phyloP scores from a whole-genome alignment of 2,329 filamentous ascomycete genomes.

The Talaromyces sp. region DNA sequence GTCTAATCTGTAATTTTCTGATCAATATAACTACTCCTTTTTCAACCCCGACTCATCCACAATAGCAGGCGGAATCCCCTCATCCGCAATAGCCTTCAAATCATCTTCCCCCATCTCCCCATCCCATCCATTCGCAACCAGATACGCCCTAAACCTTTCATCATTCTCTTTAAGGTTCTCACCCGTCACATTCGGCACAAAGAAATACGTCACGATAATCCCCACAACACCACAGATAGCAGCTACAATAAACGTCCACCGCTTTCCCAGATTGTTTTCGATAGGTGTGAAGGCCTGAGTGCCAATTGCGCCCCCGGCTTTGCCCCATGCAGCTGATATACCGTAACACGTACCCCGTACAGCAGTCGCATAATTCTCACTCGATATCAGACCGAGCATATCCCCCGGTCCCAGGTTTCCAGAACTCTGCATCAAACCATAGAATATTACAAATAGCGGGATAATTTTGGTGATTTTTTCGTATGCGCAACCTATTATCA shows the following conservation, averaged over 20 bases:
- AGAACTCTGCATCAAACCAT: slow-evolving; percentile 52
- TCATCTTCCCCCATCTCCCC: slow-evolving; percentile 48
- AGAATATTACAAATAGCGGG: slow-evolving; percentile 54
- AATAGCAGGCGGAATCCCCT: slow-evolving; percentile 23
- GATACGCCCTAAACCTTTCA: slow-evolving; percentile 46
- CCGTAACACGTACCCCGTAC: slow-evolving; percentile 54
- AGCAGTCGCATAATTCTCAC: slow-evolving; percentile 54
- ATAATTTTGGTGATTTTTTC: slow-evolving; percentile 50
- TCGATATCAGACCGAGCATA: slow-evolving; percentile 52
- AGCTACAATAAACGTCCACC: slow-evolving; percentile 55
- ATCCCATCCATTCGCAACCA: slow-evolving; percentile 49
- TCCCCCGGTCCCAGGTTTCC: slow-evolving; percentile 54
- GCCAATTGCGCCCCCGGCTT: slow-evolving; percentile 53
- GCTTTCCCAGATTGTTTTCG: slow-evolving; percentile 46
- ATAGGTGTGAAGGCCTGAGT: slow-evolving; percentile 54
- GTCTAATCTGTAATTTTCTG: too few species aligned
- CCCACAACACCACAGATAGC: slow-evolving; percentile 52
- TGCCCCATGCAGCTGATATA: slow-evolving; percentile 53
- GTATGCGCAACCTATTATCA: slow-evolving; percentile 54
- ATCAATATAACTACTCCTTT: not conserved
- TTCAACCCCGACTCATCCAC: not conserved
- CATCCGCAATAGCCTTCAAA: slow-evolving; percentile 35
- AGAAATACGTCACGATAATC: slow-evolving; percentile 50
- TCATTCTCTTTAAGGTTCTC: slow-evolving; percentile 48
- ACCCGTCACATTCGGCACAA: slow-evolving; percentile 48